Evolutionary conservation across 495 filamentous ascomycete genomes (phyloP).

Genomic region (Neurospora sp.): DNA sequence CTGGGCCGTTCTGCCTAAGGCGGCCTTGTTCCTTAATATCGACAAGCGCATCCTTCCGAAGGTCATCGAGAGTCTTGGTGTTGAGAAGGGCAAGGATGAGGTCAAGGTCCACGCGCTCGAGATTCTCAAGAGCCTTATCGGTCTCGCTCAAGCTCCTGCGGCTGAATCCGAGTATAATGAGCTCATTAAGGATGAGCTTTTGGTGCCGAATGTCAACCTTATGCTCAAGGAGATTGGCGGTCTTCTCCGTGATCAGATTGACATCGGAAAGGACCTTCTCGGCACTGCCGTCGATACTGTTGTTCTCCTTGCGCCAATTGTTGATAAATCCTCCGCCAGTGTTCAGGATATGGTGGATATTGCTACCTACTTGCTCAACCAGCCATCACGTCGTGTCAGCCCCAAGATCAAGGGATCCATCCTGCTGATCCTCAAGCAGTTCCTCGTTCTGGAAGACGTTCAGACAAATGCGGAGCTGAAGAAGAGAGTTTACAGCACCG

Average conservation of each 20-base stretch:
- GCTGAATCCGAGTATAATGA: constrained; percentile 45
- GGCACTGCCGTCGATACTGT: constrained; percentile 69
- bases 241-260: constrained; percentile 47
- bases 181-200: constrained; percentile 49
- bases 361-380: constrained; percentile 67
- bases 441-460: constrained; percentile 65
- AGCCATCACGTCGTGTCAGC: constrained; percentile 69
- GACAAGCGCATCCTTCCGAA: constrained; percentile 55
- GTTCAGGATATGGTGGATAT: constrained; percentile 65
- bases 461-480: constrained; percentile 47
- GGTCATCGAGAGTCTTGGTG: constrained; percentile 58
- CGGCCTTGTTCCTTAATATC: constrained; percentile 56
- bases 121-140: constrained; percentile 56
- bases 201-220: constrained; percentile 58
- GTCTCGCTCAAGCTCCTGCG: constrained; percentile 41
- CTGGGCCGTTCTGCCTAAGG: constrained; percentile 60
- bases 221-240: constrained; percentile 56
- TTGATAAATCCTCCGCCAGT: constrained; percentile 51
- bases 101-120: constrained; percentile 76
- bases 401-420: constrained; percentile 75
- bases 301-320: constrained; percentile 62
- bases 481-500: constrained; percentile 47
- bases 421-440: constrained; percentile 55
- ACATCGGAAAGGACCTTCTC: constrained; percentile 57
- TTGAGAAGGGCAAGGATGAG: constrained; percentile 72